phyloP scores from a whole-genome alignment of 805 yeast species.

The Wickerhamomyces bisporus region DNA sequence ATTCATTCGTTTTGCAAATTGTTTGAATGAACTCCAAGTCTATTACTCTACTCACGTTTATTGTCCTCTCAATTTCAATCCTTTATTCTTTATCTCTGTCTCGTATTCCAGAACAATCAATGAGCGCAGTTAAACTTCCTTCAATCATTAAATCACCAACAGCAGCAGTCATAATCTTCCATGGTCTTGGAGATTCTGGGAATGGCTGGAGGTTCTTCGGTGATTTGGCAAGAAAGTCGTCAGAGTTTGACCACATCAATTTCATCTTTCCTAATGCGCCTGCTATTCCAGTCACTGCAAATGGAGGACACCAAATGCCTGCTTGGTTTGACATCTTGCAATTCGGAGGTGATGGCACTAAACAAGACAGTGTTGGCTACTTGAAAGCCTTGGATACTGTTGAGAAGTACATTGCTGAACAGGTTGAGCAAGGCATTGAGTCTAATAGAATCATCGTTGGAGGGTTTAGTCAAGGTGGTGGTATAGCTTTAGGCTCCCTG shows the following conservation, averaged over 20 bases:
- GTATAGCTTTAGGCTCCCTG: slow-evolving; percentile 61
- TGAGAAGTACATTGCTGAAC: slow-evolving; percentile 41
- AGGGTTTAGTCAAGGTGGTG: slow-evolving; percentile 95
- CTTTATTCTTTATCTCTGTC: no score
- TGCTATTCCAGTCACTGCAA: slow-evolving; percentile 56
- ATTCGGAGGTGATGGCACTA: slow-evolving; percentile 39
- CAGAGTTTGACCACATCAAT: slow-evolving; percentile 49
- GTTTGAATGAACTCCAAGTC: no score
- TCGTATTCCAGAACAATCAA: no score
- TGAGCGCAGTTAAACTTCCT: slow-evolving; percentile 28
- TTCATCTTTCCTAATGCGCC: slow-evolving; percentile 95
- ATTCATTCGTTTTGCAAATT: no score
- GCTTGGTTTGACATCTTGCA: slow-evolving; percentile 81
- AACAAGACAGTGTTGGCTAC: slow-evolving; percentile 51
- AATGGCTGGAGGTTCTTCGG: slow-evolving; percentile 86
- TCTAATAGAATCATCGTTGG: slow-evolving; percentile 77
- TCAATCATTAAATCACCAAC: slow-evolving; percentile 35
- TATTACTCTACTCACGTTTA: no score
- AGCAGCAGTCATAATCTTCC: slow-evolving; percentile 71
- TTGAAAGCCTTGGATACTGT: slow-evolving; percentile 43
- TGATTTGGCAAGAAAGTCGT: slow-evolving; percentile 44
- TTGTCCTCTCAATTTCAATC: no score
- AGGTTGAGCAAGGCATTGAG: slow-evolving; percentile 48
- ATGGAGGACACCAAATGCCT: slow-evolving; percentile 64
- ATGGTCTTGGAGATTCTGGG: slow-evolving; percentile 92